Evolutionary conservation across 2,329 filamentous ascomycete species (phyloP), one percentile per base, ranked within the genome.

Genomic region (Ophiostoma tasmaniense): DNA sequence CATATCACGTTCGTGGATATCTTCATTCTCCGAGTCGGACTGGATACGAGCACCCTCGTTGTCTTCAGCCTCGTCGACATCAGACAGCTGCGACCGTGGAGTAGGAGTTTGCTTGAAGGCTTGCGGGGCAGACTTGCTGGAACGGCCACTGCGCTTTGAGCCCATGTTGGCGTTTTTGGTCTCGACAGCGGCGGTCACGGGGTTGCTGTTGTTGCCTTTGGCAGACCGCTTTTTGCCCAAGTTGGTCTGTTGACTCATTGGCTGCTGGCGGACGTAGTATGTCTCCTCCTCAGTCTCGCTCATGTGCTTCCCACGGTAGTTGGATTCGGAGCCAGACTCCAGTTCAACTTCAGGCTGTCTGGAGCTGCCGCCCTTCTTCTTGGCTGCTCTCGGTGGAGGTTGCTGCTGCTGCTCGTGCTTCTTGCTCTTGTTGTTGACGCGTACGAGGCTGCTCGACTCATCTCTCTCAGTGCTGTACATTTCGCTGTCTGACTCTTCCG

Each of bases 251-350:
- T 61, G 61, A 42, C 22, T 55, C 0, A 39, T 22, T 6, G 33
- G 2, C 3, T 33, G 10, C 3, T 66, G 37, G 2, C 67, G 67
- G 0, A 67, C 62, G 30, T 70, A 61, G 10, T 67, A 22, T 0
- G 67, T 68, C 11, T 70, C 69, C 4, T 65, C 69, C 1, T 70
- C 69, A 3, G 25, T 35, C 42, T 55, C 62, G 67, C 39, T 68
- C 39, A 3, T 39, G 20, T 64, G 20, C 28, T 37, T 25, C 20
- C 22, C 35, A 6, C 37, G 37, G 22, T 45, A 17, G n/a, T 30
- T 7, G 11, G 3, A n/a, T 4, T 65, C 64, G 0, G 64, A 37
- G n/a, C 13, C 17, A 22, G 64, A 65, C 8, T 42, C 22, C 22
- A 37, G 42, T 20, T 61, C 39, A n/a, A 42, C 28, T 20, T 64